Base-by-base conservation (phyloP, 73 alveolate genomes). In the Tetrahymena borealis region DNA sequence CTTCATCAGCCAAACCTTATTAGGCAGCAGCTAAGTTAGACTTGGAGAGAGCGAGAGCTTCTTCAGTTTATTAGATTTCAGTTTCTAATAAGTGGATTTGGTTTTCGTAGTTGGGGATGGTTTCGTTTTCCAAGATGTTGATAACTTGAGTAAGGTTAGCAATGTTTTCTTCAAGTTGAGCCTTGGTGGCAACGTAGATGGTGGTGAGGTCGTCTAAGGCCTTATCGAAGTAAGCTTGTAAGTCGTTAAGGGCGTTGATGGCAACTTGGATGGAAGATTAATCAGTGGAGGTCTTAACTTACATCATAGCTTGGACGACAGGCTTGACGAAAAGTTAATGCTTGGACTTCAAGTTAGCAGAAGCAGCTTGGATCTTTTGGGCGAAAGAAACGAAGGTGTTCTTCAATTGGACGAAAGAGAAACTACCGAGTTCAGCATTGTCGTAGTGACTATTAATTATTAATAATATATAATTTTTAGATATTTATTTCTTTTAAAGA, bases 311-410 rank as follows among this genome's bases (percentile, higher is more conserved):
- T 60, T 60, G 38, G 85, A 60, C 38, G 85, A 60, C 85, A 60
- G 85, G 85, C 85, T 60, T 60, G 85, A 60, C 13, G 85, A 60
- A 60, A 35, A 60, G 85, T 60, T 60, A 60, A 35, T 60, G 85
- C 85, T 60, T 60, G 38, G 85, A 32, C 11, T 60, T 60, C 85
- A 60, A 6, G 0, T 35, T 18, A 32, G n/a, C 28, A 35, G 85
- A 24, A 35, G 85, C 85, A 24, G n/a, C 85, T 24, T 32, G n/a
- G 10, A 60, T n/a, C 85, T 60, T 60, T 60, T 60, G 13, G 32
- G 85, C 85, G 85, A 60, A 60, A 60, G 85, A 60, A 60, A 60
- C 85, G 85, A 60, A 60, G 37, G 85, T 60, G 85, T 60, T 60
- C 85, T 60, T 60, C 37, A 60, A 24, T 60, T 60, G 31, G 35